Evolutionary conservation across 257 asterid species (phyloP).

Genomic region (Solanum appendiculatum): DNA sequence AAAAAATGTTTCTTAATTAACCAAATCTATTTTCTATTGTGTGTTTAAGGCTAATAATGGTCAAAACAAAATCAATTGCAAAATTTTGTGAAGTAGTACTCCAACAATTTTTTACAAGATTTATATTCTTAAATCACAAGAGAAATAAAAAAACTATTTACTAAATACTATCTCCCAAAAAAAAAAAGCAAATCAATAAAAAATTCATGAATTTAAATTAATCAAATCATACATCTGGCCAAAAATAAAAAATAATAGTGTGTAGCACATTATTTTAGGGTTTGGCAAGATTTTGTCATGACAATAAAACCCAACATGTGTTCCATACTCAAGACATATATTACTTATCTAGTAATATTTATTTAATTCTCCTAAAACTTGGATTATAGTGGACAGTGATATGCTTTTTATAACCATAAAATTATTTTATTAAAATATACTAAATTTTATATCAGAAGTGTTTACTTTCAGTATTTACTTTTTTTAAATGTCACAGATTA

Average conservation of each 20-base stretch:
- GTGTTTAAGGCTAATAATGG: not conserved
- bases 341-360: not conserved
- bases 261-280: not conserved
- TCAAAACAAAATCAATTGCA: not conserved
- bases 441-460: not conserved
- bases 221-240: accelerated
- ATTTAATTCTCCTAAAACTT: not conserved
- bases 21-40: not conserved
- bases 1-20: not conserved
- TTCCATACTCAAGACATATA: not conserved
- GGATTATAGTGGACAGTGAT: not conserved
- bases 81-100: not conserved
- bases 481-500: not conserved
- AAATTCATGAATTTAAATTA: not conserved
- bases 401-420: not conserved
- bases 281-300: not conserved
- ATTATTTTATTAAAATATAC: too few relatives aligned
- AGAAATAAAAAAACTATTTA: not conserved
- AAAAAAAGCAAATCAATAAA: not conserved
- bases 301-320: not conserved
- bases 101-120: too few relatives aligned
- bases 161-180: not conserved
- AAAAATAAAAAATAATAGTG: not conserved
- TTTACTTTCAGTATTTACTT: not conserved
- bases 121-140: not conserved